Evolutionary conservation across 371 early-diverging fungal species (phyloP).

Genomic region (Lichtheimia ramosa): DNA sequence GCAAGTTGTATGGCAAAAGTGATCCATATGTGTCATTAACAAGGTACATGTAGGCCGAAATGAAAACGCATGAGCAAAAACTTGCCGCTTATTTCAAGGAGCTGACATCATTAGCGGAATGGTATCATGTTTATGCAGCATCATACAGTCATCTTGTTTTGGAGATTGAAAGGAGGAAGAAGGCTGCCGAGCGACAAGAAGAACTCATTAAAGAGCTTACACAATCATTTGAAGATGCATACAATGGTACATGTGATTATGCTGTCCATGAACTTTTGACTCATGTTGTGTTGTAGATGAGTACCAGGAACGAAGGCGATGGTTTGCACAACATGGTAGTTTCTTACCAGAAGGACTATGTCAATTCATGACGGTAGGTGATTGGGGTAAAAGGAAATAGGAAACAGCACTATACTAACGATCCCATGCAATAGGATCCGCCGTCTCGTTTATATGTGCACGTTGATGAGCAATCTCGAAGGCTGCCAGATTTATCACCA

Average conservation of each 20-base stretch:
- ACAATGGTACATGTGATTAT: constrained; percentile 17
- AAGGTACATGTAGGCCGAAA: constrained; percentile 12
- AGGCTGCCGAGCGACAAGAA: constrained; percentile 31
- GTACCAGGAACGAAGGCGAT: constrained; percentile 33
- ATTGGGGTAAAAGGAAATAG: not conserved
- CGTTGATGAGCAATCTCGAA: constrained; percentile 16
- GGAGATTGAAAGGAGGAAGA: constrained; percentile 40
- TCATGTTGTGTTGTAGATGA: constrained; percentile 25
- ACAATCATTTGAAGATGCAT: constrained; percentile 30
- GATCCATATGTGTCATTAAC: too few relatives aligned
- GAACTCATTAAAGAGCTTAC: constrained; percentile 22
- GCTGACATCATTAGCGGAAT: constrained; percentile 30
- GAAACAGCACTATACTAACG: not conserved
- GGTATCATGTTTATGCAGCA: constrained; percentile 36
- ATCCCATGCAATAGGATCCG: constrained; percentile 13
- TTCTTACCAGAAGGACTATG: constrained; percentile 47
- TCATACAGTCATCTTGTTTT: constrained; percentile 40
- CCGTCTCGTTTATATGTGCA: constrained; percentile 24
- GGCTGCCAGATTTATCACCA: constrained; percentile 36
- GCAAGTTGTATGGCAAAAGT: not conserved
- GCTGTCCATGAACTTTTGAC: not conserved
- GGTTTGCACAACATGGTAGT: constrained; percentile 45
- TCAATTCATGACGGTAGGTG: constrained; percentile 43
- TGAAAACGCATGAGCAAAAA: constrained; percentile 31
- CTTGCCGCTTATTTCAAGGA: constrained; percentile 37